Percentiles rank a stretch among this genome's conserved stretches.
Evolutionary conservation across 371 early-diverging fungal genomes (phyloP).

Genomic region (Mortierella sp.): DNA sequence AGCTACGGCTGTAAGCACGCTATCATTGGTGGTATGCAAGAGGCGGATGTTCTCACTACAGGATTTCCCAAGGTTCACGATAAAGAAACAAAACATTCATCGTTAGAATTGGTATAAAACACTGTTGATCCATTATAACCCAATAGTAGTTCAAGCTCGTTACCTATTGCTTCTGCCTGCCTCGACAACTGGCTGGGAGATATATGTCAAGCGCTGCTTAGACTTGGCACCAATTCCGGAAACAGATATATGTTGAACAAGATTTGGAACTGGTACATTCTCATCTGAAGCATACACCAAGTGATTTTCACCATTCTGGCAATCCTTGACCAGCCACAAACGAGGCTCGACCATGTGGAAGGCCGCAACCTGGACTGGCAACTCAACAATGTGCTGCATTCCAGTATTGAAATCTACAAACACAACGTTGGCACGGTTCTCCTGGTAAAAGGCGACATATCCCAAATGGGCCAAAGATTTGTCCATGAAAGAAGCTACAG

Average conservation of each 20-base stretch:
- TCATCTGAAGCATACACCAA: constrained; percentile 56
- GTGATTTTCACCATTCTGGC: constrained; percentile 62
- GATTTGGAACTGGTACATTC: constrained; percentile 27
- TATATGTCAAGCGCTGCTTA: constrained; percentile 48
- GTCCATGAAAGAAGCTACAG: constrained; percentile 70
- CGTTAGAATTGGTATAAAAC: too few species aligned
- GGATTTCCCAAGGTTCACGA: neutral
- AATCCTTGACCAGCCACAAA: constrained; percentile 72
- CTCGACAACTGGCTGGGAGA: constrained; percentile 42
- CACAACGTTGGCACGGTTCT: constrained; percentile 64
- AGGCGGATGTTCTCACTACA: constrained; percentile 36
- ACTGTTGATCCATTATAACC: too few species aligned
- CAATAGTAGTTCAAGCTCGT: too few species aligned
- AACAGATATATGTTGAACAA: constrained; percentile 45
- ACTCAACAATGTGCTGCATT: constrained; percentile 63
- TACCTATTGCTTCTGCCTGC: constrained; percentile 37
- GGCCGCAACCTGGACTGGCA: constrained; percentile 63
- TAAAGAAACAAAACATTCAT: neutral
- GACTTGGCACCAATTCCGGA: constrained; percentile 50
- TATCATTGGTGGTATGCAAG: constrained; percentile 54
- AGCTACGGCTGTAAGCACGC: constrained; percentile 43
- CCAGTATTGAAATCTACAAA: constrained; percentile 73
- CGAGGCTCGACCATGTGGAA: constrained; percentile 64
- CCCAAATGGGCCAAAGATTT: constrained; percentile 60
- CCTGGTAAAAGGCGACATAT: constrained; percentile 75